Evolutionary conservation across 352 stramenopile genomes (phyloP).

Genomic region (Globisporangium lucens): DNA sequence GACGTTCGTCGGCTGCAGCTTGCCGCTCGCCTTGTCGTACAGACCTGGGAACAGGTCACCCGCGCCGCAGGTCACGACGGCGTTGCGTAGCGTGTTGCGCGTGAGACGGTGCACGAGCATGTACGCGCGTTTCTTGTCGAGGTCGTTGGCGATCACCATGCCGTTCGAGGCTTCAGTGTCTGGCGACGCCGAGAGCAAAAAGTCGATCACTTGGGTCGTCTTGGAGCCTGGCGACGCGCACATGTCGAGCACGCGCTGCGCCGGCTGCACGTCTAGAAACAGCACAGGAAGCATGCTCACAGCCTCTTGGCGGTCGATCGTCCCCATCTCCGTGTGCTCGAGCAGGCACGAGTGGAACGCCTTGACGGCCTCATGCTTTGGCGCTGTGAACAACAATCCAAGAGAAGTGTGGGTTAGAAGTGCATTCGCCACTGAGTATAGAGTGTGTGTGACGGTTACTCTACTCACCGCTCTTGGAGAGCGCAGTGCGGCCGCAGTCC

Average conservation of each 20-base stretch:
- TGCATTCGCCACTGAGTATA: neutral
- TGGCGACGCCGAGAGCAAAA: conserved; percentile 32
- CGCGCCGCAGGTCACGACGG: conserved; percentile 92
- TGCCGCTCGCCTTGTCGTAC: conserved; percentile 32
- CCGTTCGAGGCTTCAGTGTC: conserved; percentile 32
- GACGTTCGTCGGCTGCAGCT: conserved; percentile 66
- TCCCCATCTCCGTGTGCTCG: conserved; percentile 88
- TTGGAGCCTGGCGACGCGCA: conserved; percentile 98
- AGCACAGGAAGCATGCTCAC: conserved; percentile 98
- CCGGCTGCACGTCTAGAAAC: conserved; percentile 91
- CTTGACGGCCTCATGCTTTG: conserved; percentile 79
- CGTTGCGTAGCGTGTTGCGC: conserved; percentile 74
- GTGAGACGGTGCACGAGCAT: conserved; percentile 96
- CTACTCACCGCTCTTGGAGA: conserved; percentile 70
- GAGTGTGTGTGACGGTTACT: neutral
- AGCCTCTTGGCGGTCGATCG: conserved; percentile 96
- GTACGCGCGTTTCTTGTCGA: conserved; percentile 96
- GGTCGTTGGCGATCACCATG: conserved; percentile 95
- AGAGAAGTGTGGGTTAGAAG: conserved; percentile 4
- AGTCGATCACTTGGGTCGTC: conserved; percentile 96
- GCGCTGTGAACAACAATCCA: conserved; percentile 27
- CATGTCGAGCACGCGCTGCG: conserved; percentile 85
- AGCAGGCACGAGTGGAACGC: conserved; percentile 93
- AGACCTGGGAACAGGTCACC: conserved; percentile 93
- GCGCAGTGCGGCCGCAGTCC: conserved; percentile 73